Conservation (phyloP, 768 basidiomycete genomes). For the Tylopilus subfusipes region DNA sequence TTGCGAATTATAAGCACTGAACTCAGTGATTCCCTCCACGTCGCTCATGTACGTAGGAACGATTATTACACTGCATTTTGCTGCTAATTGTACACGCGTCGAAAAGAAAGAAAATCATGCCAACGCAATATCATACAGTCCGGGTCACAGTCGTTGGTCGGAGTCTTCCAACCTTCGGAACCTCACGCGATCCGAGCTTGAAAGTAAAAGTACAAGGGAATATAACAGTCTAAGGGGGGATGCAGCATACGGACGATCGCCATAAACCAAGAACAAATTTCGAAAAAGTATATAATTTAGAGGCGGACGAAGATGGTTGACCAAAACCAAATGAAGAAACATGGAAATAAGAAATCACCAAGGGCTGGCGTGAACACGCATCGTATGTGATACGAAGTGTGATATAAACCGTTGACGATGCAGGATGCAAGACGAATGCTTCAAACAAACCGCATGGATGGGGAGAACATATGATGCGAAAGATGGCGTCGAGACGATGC, state of each 20-base stretch:
- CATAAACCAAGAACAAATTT: not conserved
- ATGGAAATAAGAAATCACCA: not conserved
- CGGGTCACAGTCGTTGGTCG: too few species aligned
- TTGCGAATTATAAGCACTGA: too few species aligned
- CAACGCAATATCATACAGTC: too few species aligned
- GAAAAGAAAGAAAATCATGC: too few species aligned
- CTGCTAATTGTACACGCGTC: too few species aligned
- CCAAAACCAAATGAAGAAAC: not conserved
- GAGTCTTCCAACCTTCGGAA: too few species aligned
- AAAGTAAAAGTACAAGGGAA: too few species aligned
- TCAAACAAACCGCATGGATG: not conserved
- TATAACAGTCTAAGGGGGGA: too few species aligned
- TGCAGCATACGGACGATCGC: not conserved
- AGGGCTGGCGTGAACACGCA: not conserved
- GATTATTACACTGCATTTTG: too few species aligned
- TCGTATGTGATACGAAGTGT: not conserved
- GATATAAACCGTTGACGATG: not conserved
- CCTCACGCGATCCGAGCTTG: too few species aligned
- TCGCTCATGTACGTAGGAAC: too few species aligned
- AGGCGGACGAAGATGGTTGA: not conserved
- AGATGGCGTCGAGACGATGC: not conserved
- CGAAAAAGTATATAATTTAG: not conserved
- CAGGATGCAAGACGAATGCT: not conserved
- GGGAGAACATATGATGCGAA: not conserved
- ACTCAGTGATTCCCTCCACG: too few species aligned